Evolutionary conservation across 768 basidiomycete genomes (phyloP), one percentile per base, ranked within the genome.

Genomic region (Coprinopsis sp.): DNA sequence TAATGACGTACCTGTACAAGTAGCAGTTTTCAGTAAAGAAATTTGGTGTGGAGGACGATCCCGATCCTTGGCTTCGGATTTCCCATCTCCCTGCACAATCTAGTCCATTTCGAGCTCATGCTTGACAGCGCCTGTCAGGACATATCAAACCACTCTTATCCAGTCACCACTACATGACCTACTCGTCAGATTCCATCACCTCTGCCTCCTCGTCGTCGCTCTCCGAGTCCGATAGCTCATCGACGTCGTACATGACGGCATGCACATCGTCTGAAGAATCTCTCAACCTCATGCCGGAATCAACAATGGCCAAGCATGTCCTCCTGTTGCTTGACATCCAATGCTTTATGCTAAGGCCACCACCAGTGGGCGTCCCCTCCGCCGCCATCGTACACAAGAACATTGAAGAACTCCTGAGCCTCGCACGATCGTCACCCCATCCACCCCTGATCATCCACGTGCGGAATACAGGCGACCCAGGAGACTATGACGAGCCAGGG

Each of bases 391-490:
- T 80, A 27, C 69, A 67, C 44, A 54, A 62, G 28, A 80, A 83
- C 62, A 71, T 85, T 58, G 52, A 60, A 2, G 54, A 50, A 21
- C 69, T 84, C 55, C 76, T 85, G 52, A 30, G 59, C 12, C 58
- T 66, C 27, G 82, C 81, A 2, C 76, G 82, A 19, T 61, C 64
- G 11, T 72, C 73, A 24, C 43, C 56, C 1, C 70, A 71, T 0
- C 71, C 76, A 3, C 81, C 78, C 5, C 69, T 70, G 12, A 83
- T 86, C 63, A 68, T 86, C 41, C 84, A 86, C 58, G 72, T 85
- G 49, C 81, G 83, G 50, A 85, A 84, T 61, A 70, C 58, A 14
- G 84, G 84, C 27, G 83, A 81, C 52, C 51, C 55, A 1, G 76
- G 81, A 31, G 82, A 86, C 12, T 61, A 75, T 4, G 84, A 86